These are phyloP conservation scores for Rhododendron griersonianum DNA, from an alignment of 148 eudicot species.

Conservation along the genomic window DNA sequence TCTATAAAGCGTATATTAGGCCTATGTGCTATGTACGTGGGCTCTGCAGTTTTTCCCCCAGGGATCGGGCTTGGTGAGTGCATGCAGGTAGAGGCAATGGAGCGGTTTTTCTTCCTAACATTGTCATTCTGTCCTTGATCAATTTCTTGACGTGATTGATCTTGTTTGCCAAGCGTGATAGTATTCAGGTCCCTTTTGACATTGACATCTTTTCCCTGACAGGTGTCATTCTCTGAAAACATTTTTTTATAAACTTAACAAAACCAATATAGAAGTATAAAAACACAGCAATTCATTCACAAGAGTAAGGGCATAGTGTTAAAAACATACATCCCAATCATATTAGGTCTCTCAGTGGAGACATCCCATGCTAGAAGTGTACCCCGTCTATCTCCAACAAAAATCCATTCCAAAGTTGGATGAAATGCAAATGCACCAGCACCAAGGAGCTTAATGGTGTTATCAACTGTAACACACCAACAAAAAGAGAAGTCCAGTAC, in stretches of 20 bases:
- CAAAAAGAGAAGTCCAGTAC: not conserved
- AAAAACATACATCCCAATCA: constrained; percentile 92
- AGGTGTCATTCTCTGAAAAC: not conserved
- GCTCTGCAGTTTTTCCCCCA: not conserved
- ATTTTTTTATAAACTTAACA: not conserved
- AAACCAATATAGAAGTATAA: not conserved
- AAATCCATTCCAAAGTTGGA: constrained; percentile 91
- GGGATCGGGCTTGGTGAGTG: not conserved
- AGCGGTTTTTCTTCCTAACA: not conserved
- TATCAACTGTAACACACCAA: constrained; percentile 66
- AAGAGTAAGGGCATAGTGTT: not conserved
- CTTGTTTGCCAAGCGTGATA: not conserved
- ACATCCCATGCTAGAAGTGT: constrained; percentile 99
- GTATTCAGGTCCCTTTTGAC: not conserved
- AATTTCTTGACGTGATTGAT: not conserved
- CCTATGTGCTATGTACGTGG: not conserved
- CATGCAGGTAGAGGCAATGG: not conserved
- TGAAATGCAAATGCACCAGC: constrained; percentile 98
- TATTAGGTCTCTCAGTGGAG: constrained; percentile 91
- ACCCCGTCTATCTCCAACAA: constrained; percentile 91
- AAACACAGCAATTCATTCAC: not conserved
- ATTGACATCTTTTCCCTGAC: not conserved
- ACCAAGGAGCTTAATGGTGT: constrained; percentile 88
- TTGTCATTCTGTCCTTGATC: not conserved
- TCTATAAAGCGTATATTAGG: not conserved